Percentiles rank a stretch among this genome's conserved stretches.
Evolutionary conservation across 2,329 filamentous ascomycete species (phyloP).

Genomic region (Pyrenophora teres): DNA sequence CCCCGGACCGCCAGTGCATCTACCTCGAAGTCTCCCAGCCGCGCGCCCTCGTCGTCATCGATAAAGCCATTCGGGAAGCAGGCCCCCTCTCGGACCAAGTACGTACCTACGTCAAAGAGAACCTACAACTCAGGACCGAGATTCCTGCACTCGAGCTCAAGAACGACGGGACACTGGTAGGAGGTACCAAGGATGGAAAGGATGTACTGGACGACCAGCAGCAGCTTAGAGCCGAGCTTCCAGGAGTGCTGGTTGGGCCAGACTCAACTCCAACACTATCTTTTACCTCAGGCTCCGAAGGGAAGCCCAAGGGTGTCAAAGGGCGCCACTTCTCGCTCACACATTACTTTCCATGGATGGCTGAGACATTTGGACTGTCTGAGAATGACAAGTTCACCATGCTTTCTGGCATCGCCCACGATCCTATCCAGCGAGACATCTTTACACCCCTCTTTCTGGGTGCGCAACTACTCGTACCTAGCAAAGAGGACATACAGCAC

Average conservation of each 20-base stretch:
- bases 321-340: slow-evolving; percentile 86
- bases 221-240: slow-evolving; percentile 59
- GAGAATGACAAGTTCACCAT: slow-evolving; percentile 78
- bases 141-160: slow-evolving; percentile 74
- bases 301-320: slow-evolving; percentile 81
- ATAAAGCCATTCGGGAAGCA: slow-evolving; percentile 70
- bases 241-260: slow-evolving; percentile 80
- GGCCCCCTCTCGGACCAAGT: slow-evolving; percentile 66
- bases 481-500: slow-evolving; percentile 82
- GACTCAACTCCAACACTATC: slow-evolving; percentile 78
- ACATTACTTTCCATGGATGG: slow-evolving; percentile 94
- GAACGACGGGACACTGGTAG: slow-evolving; percentile 72
- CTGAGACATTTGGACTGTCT: slow-evolving; percentile 75
- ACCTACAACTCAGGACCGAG: slow-evolving; percentile 72
- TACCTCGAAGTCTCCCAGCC: slow-evolving; percentile 82
- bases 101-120: slow-evolving; percentile 70
- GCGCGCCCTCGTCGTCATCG: slow-evolving; percentile 72
- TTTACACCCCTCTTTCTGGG: slow-evolving; percentile 90
- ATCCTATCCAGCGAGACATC: slow-evolving; percentile 71
- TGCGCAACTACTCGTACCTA: slow-evolving; percentile 76
- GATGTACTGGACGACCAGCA: slow-evolving; percentile 68
- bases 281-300: slow-evolving; percentile 70
- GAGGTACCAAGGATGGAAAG: slow-evolving; percentile 66
- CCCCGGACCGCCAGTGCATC: slow-evolving; percentile 78
- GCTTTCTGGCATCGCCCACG: slow-evolving; percentile 81